Percentiles rank a stretch among this genome's conserved stretches.
These are phyloP conservation scores for Artemisia tridentata DNA, from an alignment of 129 eudicot genomes.

Conservation along the genomic window DNA sequence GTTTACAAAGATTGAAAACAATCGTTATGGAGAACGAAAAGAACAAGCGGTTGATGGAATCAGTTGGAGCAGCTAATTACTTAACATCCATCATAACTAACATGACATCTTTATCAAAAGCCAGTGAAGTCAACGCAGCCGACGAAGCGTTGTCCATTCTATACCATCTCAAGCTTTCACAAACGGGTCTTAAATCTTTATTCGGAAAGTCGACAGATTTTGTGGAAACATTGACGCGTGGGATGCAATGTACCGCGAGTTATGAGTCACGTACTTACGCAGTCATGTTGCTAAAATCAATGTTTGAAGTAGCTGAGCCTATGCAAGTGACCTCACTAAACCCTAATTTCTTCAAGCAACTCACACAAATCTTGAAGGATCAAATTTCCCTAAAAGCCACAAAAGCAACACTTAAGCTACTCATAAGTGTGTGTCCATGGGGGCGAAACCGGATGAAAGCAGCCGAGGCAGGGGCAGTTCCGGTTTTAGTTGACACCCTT, in stretches of 20 bases:
- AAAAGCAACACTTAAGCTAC: slow-evolving; percentile 49
- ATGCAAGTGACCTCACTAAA: slow-evolving; percentile 31
- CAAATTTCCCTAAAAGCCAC: slow-evolving; percentile 51
- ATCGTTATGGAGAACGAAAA: slow-evolving; percentile 45
- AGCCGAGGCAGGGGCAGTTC: slow-evolving; percentile 48
- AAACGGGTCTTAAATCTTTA: slow-evolving; percentile 35
- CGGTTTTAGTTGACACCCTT: slow-evolving; percentile 37
- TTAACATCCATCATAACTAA: slow-evolving; percentile 27
- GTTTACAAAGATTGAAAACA: slow-evolving; percentile 44
- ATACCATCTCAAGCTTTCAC: slow-evolving; percentile 42
- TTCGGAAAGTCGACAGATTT: slow-evolving; percentile 25
- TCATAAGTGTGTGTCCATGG: slow-evolving; percentile 41
- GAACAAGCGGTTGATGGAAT: slow-evolving; percentile 51
- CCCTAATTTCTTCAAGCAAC: slow-evolving; percentile 35
- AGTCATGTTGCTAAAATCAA: slow-evolving; percentile 43
- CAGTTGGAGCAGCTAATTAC: slow-evolving; percentile 41
- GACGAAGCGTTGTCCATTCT: slow-evolving; percentile 56
- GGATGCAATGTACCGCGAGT: slow-evolving; percentile 43
- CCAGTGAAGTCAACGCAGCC: slow-evolving; percentile 26
- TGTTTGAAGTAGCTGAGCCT: slow-evolving; percentile 59
- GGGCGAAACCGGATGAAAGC: slow-evolving; percentile 60
- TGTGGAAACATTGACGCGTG: slow-evolving; percentile 35
- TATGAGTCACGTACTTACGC: slow-evolving; percentile 62
- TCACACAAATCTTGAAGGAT: slow-evolving; percentile 40
- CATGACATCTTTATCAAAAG: slow-evolving; percentile 13